A percentile compares a stretch with the other conserved stretches of the same genome.
phyloP scores from a whole-genome alignment of 768 basidiomycete genomes.

The Mycena epipterygia region DNA sequence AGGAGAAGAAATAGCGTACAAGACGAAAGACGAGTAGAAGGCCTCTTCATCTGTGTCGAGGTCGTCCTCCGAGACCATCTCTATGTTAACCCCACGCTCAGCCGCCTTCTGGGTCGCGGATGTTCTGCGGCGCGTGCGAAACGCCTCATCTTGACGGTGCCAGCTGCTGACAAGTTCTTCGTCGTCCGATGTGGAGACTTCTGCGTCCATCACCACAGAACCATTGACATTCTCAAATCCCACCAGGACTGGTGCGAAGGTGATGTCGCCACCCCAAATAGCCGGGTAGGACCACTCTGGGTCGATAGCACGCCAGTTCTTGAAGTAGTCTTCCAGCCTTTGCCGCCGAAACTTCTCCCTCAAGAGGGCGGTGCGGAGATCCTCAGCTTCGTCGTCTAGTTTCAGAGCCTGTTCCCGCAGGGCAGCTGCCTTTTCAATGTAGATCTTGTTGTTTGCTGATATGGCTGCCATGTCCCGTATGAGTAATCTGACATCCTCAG shows the following conservation, averaged over 20 bases:
- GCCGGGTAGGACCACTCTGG: slow-evolving; percentile 19
- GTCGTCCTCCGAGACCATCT: slow-evolving; percentile 22
- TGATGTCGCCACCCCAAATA: slow-evolving; percentile 13
- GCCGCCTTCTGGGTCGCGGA: background rate
- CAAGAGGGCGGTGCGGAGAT: background rate
- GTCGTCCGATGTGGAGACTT: slow-evolving; percentile 23
- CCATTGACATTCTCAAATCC: slow-evolving; percentile 8
- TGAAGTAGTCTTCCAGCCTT: slow-evolving; percentile 13
- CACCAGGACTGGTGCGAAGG: background rate
- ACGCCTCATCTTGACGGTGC: background rate
- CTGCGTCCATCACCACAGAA: slow-evolving; percentile 8
- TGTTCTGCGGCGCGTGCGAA: slow-evolving; percentile 1
- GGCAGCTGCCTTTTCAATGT: background rate
- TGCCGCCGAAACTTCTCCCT: slow-evolving; percentile 18
- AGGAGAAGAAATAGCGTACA: slow-evolving; percentile 13
- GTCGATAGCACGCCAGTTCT: slow-evolving; percentile 19
- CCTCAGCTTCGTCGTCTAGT: background rate
- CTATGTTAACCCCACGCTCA: slow-evolving; percentile 11
- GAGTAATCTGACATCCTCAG: slow-evolving; percentile 4
- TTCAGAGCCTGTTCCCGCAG: background rate
- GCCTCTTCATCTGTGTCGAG: slow-evolving; percentile 5
- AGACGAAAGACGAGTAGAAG: slow-evolving; percentile 24
- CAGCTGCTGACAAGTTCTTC: slow-evolving; percentile 21
- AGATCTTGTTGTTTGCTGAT: slow-evolving; percentile 11
- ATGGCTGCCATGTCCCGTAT: slow-evolving; percentile 20